Conservation (phyloP, 306 rosid species). For the Quercus dentata region DNA sequence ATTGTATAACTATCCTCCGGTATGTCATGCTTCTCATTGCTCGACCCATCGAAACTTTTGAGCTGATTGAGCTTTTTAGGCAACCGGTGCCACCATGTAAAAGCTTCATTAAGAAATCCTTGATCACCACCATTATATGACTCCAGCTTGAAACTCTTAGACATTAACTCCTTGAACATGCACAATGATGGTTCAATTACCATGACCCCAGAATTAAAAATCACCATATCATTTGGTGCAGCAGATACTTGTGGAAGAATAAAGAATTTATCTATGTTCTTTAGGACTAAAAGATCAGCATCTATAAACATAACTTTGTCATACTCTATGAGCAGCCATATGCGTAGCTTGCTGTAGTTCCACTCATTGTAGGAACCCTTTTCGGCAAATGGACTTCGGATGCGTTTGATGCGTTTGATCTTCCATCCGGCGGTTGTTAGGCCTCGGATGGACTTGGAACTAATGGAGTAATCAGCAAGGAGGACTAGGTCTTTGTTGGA, state of each 20-base stretch:
- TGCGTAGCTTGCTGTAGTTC: no score
- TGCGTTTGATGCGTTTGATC: no score
- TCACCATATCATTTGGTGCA: constrained; percentile 32
- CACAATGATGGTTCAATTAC: constrained; percentile 76
- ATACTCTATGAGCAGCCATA: no score
- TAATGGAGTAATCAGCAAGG: no score
- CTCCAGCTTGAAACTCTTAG: constrained; percentile 20
- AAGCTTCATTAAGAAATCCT: constrained; percentile 70
- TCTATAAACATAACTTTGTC: constrained; percentile 37
- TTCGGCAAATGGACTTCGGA: no score
- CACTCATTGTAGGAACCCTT: no score
- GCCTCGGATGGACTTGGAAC: no score
- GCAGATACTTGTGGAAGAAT: constrained; percentile 61
- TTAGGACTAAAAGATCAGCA: constrained; percentile 55
- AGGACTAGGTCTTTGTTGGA: no score
- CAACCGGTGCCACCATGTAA: constrained; percentile 90
- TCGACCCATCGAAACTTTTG: constrained; percentile 11
- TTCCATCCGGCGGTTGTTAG: no score
- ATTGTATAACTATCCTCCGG: constrained; percentile 26
- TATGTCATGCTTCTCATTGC: constrained; percentile 2
- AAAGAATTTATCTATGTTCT: constrained; percentile 44
- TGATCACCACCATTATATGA: constrained; percentile 89
- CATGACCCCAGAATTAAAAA: constrained; percentile 80
- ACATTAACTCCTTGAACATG: constrained; percentile 58
- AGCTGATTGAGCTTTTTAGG: constrained; percentile 46